Evolutionary conservation across 129 eudicot genomes (phyloP).

Genomic region (Helianthus annuus): DNA sequence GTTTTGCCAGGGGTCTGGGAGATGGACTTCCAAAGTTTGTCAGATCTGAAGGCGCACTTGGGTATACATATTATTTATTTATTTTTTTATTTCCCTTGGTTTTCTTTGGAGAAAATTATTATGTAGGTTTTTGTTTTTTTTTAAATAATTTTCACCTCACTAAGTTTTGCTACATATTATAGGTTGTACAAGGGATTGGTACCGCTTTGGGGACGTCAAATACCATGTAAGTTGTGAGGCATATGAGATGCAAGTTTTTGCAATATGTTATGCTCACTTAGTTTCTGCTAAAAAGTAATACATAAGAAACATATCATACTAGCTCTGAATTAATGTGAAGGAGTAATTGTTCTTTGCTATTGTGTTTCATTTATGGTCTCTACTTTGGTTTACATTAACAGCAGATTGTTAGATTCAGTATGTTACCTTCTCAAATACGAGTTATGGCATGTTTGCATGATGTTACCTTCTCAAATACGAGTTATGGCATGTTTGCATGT

Average conservation of each 20-base stretch:
- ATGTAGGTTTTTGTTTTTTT: background rate
- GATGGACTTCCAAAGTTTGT: constrained; percentile 85
- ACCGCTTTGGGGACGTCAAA: constrained; percentile 94
- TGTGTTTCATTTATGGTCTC: background rate
- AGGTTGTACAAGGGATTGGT: constrained; percentile 89
- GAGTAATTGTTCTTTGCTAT: background rate
- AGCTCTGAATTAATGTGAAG: background rate
- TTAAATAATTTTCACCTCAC: background rate
- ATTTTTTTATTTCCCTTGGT: background rate
- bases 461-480: too few relatives aligned
- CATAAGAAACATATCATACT: background rate
- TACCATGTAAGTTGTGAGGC: constrained; percentile 71
- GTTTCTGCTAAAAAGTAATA: background rate
- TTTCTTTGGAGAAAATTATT: background rate
- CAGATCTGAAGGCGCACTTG: constrained; percentile 76
- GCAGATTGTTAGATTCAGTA: too few relatives aligned
- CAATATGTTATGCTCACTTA: background rate
- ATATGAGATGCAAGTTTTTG: background rate
- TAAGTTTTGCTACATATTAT: constrained; percentile 9
- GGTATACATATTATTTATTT: constrained; percentile 41
- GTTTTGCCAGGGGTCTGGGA: constrained; percentile 80
- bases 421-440: too few relatives aligned
- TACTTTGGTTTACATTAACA: background rate
- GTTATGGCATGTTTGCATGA: background rate
- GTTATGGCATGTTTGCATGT: background rate